Evolutionary conservation across 1,139 yeast genomes (phyloP).

Genomic region (Geotrichum australiense): DNA sequence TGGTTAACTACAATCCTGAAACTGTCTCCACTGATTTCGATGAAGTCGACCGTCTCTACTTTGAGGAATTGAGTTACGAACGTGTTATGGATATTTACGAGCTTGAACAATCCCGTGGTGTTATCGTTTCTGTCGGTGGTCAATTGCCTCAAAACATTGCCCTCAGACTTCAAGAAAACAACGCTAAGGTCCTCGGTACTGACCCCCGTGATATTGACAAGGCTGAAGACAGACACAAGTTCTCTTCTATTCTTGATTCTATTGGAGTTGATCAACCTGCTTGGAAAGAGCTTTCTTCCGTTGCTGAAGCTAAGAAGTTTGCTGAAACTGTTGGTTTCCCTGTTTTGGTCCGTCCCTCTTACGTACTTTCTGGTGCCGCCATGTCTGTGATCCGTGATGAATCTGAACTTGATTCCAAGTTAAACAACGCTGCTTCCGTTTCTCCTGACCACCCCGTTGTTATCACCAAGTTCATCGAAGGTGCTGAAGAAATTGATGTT

Average conservation of each 20-base stretch:
- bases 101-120: slow-evolving; percentile 85
- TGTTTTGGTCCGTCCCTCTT: slow-evolving; percentile 95
- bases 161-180: slow-evolving; percentile 84
- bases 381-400: slow-evolving; percentile 94
- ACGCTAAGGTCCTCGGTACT: slow-evolving; percentile 92
- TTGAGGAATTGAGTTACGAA: slow-evolving; percentile 92
- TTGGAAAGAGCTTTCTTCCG: slow-evolving; percentile 95
- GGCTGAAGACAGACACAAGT: slow-evolving; percentile 97
- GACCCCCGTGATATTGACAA: slow-evolving; percentile 98
- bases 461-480: slow-evolving; percentile 92
- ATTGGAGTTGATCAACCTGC: slow-evolving; percentile 99
- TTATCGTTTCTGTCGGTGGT: slow-evolving; percentile 97
- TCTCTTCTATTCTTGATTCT: slow-evolving; percentile 93
- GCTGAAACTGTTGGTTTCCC: slow-evolving; percentile 92
- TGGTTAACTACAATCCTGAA: slow-evolving; percentile 98
- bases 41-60: slow-evolving; percentile 95
- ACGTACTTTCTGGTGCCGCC: slow-evolving; percentile 97
- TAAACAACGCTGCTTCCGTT: slow-evolving; percentile 93
- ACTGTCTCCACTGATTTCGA: slow-evolving; percentile 98
- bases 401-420: slow-evolving; percentile 80
- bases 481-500: slow-evolving; percentile 97
- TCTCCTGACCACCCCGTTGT: slow-evolving; percentile 98
- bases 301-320: slow-evolving; percentile 87
- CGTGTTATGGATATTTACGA: slow-evolving; percentile 94
- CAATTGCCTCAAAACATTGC: slow-evolving; percentile 98